Base-by-base conservation (phyloP, 345 rosid species). In the Garcia nutans region DNA sequence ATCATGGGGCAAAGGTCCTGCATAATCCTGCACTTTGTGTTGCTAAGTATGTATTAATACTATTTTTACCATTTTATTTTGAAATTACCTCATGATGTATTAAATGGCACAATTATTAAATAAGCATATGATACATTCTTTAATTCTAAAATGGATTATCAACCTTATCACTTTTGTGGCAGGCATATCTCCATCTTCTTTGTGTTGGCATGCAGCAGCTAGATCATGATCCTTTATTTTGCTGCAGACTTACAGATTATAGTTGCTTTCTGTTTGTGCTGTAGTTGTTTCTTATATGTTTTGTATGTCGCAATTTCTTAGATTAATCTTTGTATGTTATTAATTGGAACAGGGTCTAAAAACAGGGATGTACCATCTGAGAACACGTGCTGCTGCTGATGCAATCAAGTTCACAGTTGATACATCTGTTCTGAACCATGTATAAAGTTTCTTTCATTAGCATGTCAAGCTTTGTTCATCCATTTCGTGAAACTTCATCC, bases 341-440 rank as follows among this genome's bases (percentile, higher is more conserved):
- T 42, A 22, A 15, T 20, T 47, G 56, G 41, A 11, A 56, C 24
- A 92, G 98, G 97, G 97, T 74, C 72, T 94, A 82, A 94, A 94
- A 82, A 92, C 97, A 0, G 97, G 98, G 50, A 94, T 94, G 98
- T 94, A 94, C 54, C 90, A 94, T 84, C 81, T 94, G 70, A 79
- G 98, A 55, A 82, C 97, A n/a, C 92, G 93, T 23, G 98, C 97
- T 60, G 97, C 97, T 20, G 97, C 98, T 10, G 98, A 94, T 85
- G 97, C 98, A 10, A 94, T 94, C 70, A 89, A 92, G 86, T 92
- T 94, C 85, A 92, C 98, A 2, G 97, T 94, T 6, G 97, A 94
- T 65, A 87, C 93, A 67, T 71, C 92, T 24, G 68, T 82, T 79
- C 85, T 89, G 8, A 86, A 89, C 31, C 4, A 23, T 47, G 65